Evolutionary conservation across 306 rosid species (phyloP).

Genomic region (Abrus pulchellus): DNA sequence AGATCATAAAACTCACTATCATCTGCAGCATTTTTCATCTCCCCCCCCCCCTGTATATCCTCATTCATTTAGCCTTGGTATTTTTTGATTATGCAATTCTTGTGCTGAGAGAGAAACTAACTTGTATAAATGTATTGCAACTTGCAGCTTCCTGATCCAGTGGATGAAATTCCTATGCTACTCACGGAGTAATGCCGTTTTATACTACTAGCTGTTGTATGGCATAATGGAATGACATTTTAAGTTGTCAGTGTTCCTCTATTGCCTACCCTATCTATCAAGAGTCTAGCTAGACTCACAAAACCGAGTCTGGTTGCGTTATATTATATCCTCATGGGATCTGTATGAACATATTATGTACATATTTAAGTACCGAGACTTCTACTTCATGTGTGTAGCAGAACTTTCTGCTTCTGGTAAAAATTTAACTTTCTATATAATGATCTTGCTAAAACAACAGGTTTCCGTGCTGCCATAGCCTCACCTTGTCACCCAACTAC

Average conservation of each 20-base stretch:
- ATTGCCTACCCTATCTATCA: constrained; percentile 38
- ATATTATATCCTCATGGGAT: constrained; percentile 33
- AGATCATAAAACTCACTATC: background rate
- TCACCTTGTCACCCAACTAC: background rate
- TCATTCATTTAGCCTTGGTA: background rate
- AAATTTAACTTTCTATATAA: constrained; percentile 15
- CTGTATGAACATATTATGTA: constrained; percentile 33
- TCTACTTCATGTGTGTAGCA: constrained; percentile 32
- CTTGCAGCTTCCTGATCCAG: constrained; percentile 81
- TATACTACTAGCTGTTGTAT: background rate
- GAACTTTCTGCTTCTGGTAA: constrained; percentile 19
- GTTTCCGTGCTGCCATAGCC: background rate
- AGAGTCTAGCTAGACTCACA: constrained; percentile 48
- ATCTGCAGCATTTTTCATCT: background rate
- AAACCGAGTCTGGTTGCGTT: constrained; percentile 47
- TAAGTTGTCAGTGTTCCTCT: constrained; percentile 36
- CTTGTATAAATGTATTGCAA: constrained; percentile 42
- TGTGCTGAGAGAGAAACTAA: constrained; percentile 30
- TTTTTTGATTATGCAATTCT: constrained; percentile 1
- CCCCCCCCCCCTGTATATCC: background rate
- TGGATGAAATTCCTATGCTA: constrained; percentile 77
- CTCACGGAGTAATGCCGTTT: constrained; percentile 71
- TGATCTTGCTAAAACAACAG: constrained; percentile 7
- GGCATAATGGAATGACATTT: constrained; percentile 47
- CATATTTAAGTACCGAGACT: constrained; percentile 41